Evolutionary conservation across 345 rosid species (phyloP), one percentile per base, ranked within the genome.

Genomic region (Cardamine chenopodiifolia): DNA sequence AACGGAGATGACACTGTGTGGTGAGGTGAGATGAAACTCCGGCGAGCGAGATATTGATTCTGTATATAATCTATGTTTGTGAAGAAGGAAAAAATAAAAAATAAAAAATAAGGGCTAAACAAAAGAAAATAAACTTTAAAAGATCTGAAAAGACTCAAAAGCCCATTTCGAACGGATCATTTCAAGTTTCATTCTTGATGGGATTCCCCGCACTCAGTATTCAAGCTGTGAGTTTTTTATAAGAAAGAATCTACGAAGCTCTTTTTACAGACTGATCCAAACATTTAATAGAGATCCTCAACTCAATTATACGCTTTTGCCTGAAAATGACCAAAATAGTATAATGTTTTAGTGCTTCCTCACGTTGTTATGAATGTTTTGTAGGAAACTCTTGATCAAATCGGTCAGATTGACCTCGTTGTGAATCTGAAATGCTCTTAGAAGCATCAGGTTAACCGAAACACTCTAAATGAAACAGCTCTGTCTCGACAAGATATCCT

Each of bases 121-220:
- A n/a, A n/a, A n/a, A n/a, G n/a, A n/a, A n/a, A n/a, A n/a, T n/a
- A n/a, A n/a, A n/a, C n/a, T n/a, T n/a, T n/a, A n/a, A n/a, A n/a
- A n/a, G n/a, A n/a, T n/a, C n/a, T n/a, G n/a, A n/a, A n/a, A n/a
- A n/a, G n/a, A n/a, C n/a, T n/a, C n/a, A n/a, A n/a, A n/a, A n/a
- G n/a, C n/a, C n/a, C n/a, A n/a, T n/a, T n/a, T n/a, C n/a, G n/a
- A n/a, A n/a, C n/a, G n/a, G n/a, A n/a, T n/a, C n/a, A n/a, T n/a
- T n/a, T n/a, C 79, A 14, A 97, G 99, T 56, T 95, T 95, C 84
- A 89, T 95, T 78, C 87, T 95, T 31, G 97, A 95, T 69, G 97
- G 99, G 6, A 83, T 95, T 79, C 99, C 99, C 50, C 90, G 92
- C 23, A 89, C 96, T 15, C 85, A n/a, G 86, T 71, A 22, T 76